A percentile compares a stretch with the other conserved stretches of the same genome.
phyloP scores from a whole-genome alignment of 2,329 filamentous ascomycete species.

The Sclerotinia sclerotiorum region DNA sequence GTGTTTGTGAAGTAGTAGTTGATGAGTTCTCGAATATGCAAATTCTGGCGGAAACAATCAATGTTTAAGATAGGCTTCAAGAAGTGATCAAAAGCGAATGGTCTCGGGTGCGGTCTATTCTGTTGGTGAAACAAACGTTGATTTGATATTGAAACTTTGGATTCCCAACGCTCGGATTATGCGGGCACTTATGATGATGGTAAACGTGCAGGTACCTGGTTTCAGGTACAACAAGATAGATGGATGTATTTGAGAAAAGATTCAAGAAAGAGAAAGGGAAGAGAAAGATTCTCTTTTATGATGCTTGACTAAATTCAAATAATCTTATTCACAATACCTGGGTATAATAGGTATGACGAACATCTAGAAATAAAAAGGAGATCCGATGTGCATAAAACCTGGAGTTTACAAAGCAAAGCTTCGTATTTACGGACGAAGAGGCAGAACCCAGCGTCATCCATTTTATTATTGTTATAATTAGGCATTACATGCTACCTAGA shows the following conservation, averaged over 20 bases:
- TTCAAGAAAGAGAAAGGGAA: neutral
- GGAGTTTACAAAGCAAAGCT: neutral
- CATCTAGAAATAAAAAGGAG: neutral
- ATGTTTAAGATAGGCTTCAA: neutral
- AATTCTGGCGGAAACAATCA: neutral
- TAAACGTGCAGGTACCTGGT: neutral
- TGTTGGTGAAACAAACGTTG: conserved; percentile 12
- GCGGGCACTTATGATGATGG: neutral
- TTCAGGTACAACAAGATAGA: neutral
- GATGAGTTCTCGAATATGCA: no score
- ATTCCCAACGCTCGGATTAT: neutral
- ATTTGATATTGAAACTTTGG: neutral
- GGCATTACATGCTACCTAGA: no score
- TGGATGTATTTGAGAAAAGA: neutral
- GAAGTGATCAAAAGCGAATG: neutral
- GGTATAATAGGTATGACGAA: neutral
- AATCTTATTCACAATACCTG: neutral
- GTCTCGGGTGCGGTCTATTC: neutral
- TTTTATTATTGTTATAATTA: neutral
- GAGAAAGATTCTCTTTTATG: neutral
- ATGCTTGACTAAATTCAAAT: neutral
- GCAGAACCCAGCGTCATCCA: neutral
- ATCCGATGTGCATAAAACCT: neutral
- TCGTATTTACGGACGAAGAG: neutral
- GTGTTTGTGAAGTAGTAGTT: no score